A percentile compares a stretch with the other conserved stretches of the same genome.
Evolutionary conservation across 2,329 filamentous ascomycete species (phyloP).

Genomic region (Verticillium tricorpus): DNA sequence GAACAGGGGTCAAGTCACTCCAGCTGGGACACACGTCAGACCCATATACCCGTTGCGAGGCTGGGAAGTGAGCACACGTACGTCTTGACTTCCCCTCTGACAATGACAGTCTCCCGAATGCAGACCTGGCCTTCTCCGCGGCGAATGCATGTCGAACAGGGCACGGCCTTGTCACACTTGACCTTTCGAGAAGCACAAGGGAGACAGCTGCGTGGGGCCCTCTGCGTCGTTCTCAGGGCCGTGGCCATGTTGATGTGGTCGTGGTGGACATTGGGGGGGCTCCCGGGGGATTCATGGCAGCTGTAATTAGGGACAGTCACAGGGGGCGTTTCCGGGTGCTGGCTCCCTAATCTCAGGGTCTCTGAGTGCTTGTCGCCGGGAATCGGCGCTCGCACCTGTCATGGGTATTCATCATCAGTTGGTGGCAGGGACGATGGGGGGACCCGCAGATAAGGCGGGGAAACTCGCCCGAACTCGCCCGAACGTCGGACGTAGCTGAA

Average conservation of each 20-base stretch:
- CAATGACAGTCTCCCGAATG: slow-evolving; percentile 7
- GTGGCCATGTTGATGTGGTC: background rate
- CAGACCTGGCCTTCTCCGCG: slow-evolving; percentile 12
- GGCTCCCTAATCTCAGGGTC: background rate
- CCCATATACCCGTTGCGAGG: background rate
- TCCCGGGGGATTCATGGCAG: too few species aligned
- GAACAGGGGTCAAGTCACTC: background rate
- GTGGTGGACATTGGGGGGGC: background rate
- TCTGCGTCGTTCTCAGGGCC: slow-evolving; percentile 14
- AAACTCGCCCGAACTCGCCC: slow-evolving; percentile 6
- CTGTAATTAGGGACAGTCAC: background rate
- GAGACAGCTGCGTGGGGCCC: slow-evolving; percentile 17
- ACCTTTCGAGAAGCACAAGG: slow-evolving; percentile 18
- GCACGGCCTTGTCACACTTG: slow-evolving; percentile 18
- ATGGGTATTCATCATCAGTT: background rate
- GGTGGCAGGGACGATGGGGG: background rate
- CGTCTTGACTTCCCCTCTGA: slow-evolving; percentile 6
- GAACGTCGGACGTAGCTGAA: background rate
- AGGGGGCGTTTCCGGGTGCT: background rate
- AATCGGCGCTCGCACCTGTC: background rate
- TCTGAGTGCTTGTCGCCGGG: background rate
- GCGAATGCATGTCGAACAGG: slow-evolving; percentile 17
- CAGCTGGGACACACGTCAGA: background rate
- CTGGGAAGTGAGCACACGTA: background rate
- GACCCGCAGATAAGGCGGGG: slow-evolving; percentile 1